Percentiles rank a stretch among this genome's conserved stretches.
Conservation (phyloP, 2,329 filamentous ascomycete genomes). For the Ophiostoma ips region DNA sequence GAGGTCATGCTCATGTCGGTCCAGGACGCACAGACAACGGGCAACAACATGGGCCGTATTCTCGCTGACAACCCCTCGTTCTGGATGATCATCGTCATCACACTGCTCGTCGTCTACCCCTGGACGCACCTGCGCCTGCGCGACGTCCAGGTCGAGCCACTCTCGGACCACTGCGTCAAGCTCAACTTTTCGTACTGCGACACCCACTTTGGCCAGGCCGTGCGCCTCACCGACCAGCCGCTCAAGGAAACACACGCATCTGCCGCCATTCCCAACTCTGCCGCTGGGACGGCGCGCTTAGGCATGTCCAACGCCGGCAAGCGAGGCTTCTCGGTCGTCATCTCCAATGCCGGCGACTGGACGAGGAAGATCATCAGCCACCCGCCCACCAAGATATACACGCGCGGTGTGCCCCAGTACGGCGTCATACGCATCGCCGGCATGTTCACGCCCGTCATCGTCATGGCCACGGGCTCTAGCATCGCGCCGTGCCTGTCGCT, state of each 20-base stretch:
- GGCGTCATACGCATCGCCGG: conserved; percentile 44
- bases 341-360: conserved; percentile 54
- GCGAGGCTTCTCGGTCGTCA: conserved; percentile 47
- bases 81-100: conserved; percentile 55
- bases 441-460: conserved; percentile 40
- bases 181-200: conserved; percentile 54
- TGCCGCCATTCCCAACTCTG: conserved; percentile 52
- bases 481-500: conserved; percentile 49
- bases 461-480: conserved; percentile 50
- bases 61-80: conserved; percentile 32
- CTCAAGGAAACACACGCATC: conserved; percentile 64
- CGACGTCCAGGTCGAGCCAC: conserved; percentile 46
- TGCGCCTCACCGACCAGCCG: conserved; percentile 48
- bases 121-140: conserved; percentile 61
- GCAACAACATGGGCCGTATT: conserved; percentile 22
- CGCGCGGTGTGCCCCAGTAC: conserved; percentile 42
- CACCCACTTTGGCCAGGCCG: conserved; percentile 40
- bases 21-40: conserved; percentile 21
- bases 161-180: conserved; percentile 59
- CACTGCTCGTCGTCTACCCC: conserved; percentile 52
- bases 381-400: conserved; percentile 42
- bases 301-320: conserved; percentile 21
- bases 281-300: conserved; percentile 12
- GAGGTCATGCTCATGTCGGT: conserved; percentile 43
- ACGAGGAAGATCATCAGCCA: conserved; percentile 39